Evolutionary conservation across 2,329 filamentous ascomycete species (phyloP), one percentile per base, ranked within the genome.

Genomic region (Bipolaris gigantea): DNA sequence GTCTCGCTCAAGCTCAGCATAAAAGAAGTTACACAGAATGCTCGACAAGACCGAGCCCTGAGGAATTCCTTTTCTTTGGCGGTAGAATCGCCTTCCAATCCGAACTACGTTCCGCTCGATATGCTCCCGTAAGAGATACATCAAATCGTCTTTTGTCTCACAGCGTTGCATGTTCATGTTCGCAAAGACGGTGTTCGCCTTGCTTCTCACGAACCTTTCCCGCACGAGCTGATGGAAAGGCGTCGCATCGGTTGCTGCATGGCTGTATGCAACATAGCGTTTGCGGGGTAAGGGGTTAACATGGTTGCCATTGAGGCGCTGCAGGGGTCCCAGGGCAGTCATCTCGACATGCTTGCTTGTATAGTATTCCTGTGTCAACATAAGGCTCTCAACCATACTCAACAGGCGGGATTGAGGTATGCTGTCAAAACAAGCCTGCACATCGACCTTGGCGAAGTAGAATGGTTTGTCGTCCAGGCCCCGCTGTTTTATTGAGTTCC

Each of bases 11-110:
- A 97, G 83, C 58, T 94, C 86, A 5, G 90, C 92, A 70, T 99
- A 99, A 73, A 97, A 97, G 75, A 96, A 93, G 75, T 92, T 97
- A 79, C 94, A 97, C 5, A 99, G 80, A 36, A 92, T 80, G 39
- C 88, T 89, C 0, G 92, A 97, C 5, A 99, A 72, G 1, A 97
- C 83, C 0, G 92, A 97, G 7, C 94, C 94, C 73, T 99, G 94
- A 0, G 94, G 92, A 35, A 99, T 97, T 13, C 94, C 94, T 19
- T 83, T 79, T 72, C 87, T 93, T 72, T 99, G 94, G 21, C 90
- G 84, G 71, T 94, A 97, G 71, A 87, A 92, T 62, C 88, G 90
- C 76, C 92, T 93, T 43, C 92, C 92, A 35, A 97, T 87, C 68
- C 89, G 91, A 67, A 99, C 85, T 23, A 97, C 79, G 67, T 97